phyloP scores from a whole-genome alignment of 768 basidiomycete genomes.

The Termitomyces sp. region DNA sequence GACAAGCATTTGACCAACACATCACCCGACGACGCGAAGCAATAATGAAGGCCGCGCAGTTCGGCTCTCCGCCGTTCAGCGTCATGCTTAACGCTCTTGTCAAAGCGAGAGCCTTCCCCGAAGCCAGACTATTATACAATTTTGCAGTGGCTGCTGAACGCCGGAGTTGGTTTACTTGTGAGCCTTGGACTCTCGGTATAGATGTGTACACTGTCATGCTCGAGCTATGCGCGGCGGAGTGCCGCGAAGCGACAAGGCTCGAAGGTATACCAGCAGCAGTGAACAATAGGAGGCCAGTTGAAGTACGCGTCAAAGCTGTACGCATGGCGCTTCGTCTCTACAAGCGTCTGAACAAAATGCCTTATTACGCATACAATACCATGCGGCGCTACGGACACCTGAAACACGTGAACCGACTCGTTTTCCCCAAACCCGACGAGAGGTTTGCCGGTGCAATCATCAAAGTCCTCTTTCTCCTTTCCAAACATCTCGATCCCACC shows the following conservation, averaged over 20 bases:
- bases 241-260: slow-evolving; percentile 1
- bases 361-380: background rate
- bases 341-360: slow-evolving; percentile 1
- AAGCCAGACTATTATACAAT: slow-evolving; percentile 48
- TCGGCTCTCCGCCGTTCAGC: slow-evolving; percentile 59
- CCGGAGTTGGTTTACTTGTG: slow-evolving; percentile 37
- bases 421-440: slow-evolving; percentile 47
- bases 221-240: slow-evolving; percentile 47
- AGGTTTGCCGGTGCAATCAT: slow-evolving; percentile 65
- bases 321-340: slow-evolving; percentile 9
- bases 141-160: slow-evolving; percentile 55
- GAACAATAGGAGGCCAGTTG: background rate
- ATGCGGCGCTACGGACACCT: background rate
- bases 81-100: slow-evolving; percentile 53
- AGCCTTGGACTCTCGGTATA: slow-evolving; percentile 62
- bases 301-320: background rate
- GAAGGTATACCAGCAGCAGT: slow-evolving; percentile 14
- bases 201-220: slow-evolving; percentile 73
- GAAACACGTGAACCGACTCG: background rate
- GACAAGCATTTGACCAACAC: slow-evolving; percentile 13
- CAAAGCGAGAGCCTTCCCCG: slow-evolving; percentile 53
- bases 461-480: slow-evolving; percentile 25
- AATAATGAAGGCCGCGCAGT: slow-evolving; percentile 35
- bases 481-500: background rate
- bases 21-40: slow-evolving; percentile 22